Evolutionary conservation across 441 rosid species (phyloP).

Genomic region (Populus trichocarpa): DNA sequence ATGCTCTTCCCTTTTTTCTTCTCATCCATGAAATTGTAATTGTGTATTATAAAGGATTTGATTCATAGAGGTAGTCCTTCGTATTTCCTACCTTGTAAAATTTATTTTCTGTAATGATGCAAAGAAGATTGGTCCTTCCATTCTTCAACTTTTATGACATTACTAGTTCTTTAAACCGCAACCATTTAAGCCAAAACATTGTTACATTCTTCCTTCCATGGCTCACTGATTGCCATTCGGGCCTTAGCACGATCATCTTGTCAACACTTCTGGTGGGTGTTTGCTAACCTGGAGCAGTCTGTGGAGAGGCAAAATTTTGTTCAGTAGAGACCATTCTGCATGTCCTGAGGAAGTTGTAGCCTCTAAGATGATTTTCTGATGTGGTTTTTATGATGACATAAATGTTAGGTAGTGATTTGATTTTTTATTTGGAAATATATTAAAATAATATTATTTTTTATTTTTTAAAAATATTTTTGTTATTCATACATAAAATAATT

Average conservation of each 20-base stretch:
- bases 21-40: slow-evolving; percentile 24
- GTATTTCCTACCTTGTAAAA: slow-evolving; percentile 23
- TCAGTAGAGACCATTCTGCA: too few relatives aligned
- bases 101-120: slow-evolving; percentile 27
- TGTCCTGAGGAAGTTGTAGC: not conserved
- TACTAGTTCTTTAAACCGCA: not conserved
- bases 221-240: not conserved
- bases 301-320: not conserved
- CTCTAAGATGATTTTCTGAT: not conserved
- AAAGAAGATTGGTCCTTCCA: slow-evolving; percentile 19
- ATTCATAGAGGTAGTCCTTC: slow-evolving; percentile 25
- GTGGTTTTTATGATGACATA: too few relatives aligned
- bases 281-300: not conserved
- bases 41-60: slow-evolving; percentile 39
- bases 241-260: not conserved
- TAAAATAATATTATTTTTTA: too few relatives aligned
- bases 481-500: too few relatives aligned
- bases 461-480: too few relatives aligned
- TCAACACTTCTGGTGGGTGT: not conserved
- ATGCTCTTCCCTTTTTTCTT: slow-evolving; percentile 17
- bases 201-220: not conserved
- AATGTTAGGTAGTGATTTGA: too few relatives aligned
- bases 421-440: too few relatives aligned
- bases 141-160: slow-evolving; percentile 3
- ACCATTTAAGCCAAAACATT: not conserved